These are phyloP conservation scores for Skeletonema marinoi DNA, from an alignment of 108 stramenopile genomes.

Conservation along the genomic window DNA sequence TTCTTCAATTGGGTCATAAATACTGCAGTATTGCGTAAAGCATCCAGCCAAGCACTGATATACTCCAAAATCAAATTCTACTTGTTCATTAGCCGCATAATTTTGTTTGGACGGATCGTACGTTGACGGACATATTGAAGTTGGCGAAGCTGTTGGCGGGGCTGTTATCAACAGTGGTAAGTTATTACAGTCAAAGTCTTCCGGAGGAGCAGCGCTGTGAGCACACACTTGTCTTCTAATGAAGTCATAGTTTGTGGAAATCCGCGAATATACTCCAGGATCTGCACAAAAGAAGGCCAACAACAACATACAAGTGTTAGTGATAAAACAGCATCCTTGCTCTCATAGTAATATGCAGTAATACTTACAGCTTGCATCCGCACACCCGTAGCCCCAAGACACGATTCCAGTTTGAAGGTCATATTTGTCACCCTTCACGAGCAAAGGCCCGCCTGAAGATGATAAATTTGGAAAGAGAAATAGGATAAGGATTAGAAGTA, in stretches of 20 bases:
- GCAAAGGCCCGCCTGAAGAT: conserved; percentile 28
- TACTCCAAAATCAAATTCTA: not conserved
- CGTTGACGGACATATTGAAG: not conserved
- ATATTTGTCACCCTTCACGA: conserved; percentile 13
- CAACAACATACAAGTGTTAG: no score
- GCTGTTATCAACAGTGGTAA: not conserved
- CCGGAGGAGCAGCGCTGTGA: conserved; percentile 19
- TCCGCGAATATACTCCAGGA: conserved; percentile 57
- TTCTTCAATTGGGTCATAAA: not conserved
- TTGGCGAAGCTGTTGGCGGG: not conserved
- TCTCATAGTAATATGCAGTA: no score
- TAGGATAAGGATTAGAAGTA: no score
- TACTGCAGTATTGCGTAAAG: not conserved
- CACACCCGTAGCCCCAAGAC: conserved; percentile 37
- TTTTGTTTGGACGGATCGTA: not conserved
- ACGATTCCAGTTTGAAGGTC: conserved; percentile 38
- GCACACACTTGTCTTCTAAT: conserved; percentile 29
- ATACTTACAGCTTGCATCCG: conserved; percentile 3
- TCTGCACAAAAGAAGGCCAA: no score
- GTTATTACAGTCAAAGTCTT: conserved; percentile 21
- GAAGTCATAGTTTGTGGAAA: conserved; percentile 19
- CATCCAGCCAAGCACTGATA: not conserved
- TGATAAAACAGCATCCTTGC: no score
- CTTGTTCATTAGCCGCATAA: not conserved
- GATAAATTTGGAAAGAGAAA: no score